Conservation (phyloP, 768 basidiomycete species). For the Macrolepiota fuliginosa region DNA sequence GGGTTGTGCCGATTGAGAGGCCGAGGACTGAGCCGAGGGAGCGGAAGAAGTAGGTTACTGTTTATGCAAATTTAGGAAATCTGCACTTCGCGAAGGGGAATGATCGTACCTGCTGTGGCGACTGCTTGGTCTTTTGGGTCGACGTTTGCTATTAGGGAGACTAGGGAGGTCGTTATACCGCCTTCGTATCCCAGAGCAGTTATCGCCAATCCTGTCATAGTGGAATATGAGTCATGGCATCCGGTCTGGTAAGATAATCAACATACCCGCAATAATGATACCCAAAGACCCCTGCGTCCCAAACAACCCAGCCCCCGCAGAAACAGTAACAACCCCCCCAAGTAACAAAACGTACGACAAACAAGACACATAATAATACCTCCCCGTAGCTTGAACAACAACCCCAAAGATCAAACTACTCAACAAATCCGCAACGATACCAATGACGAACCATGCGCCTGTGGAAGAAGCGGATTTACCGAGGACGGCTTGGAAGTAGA, state of each 20-base stretch:
- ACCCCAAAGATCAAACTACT: slow-evolving; percentile 54
- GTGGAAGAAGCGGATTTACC: slow-evolving; percentile 44
- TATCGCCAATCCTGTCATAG: neutral
- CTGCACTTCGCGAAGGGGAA: neutral
- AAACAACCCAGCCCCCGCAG: slow-evolving; percentile 38
- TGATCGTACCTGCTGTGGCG: slow-evolving; percentile 52
- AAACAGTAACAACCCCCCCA: slow-evolving; percentile 30
- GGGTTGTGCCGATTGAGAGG: slow-evolving; percentile 51
- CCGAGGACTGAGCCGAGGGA: slow-evolving; percentile 60
- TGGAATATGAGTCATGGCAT: no score
- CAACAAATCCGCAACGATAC: slow-evolving; percentile 39
- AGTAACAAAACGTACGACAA: slow-evolving; percentile 36
- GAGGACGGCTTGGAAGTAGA: slow-evolving; percentile 59
- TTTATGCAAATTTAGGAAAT: neutral
- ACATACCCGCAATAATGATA: slow-evolving; percentile 41
- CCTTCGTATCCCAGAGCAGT: slow-evolving; percentile 26
- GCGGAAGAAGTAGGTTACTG: slow-evolving; percentile 66
- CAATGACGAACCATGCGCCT: slow-evolving; percentile 52
- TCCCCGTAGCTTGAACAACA: slow-evolving; percentile 56
- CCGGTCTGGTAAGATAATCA: no score
- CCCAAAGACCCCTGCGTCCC: slow-evolving; percentile 27
- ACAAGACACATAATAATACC: slow-evolving; percentile 51
- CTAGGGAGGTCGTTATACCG: slow-evolving; percentile 54
- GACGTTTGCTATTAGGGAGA: slow-evolving; percentile 62
- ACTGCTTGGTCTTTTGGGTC: slow-evolving; percentile 61